A percentile compares a stretch with the other conserved stretches of the same genome.
Evolutionary conservation across 306 rosid species (phyloP).

Genomic region (Morella rubra): DNA sequence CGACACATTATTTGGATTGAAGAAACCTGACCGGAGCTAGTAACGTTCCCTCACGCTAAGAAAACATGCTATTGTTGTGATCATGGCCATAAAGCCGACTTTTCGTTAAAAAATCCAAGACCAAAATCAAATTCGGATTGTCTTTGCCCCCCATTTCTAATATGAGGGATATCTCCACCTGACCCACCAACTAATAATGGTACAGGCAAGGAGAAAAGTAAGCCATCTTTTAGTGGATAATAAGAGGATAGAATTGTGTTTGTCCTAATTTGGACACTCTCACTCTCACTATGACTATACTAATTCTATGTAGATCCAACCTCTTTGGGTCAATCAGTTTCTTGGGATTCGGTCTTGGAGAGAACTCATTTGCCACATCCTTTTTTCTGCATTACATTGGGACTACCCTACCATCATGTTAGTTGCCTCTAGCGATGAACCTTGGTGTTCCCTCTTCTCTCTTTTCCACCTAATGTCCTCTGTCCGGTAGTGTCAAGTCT

Average conservation of each 20-base stretch:
- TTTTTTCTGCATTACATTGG: conserved; percentile 42
- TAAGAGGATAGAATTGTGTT: conserved; percentile 36
- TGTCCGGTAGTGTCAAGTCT: conserved; percentile 26
- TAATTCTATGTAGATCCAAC: conserved; percentile 37
- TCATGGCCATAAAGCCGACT: conserved; percentile 23
- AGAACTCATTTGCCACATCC: conserved; percentile 22
- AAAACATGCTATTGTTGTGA: conserved; percentile 27
- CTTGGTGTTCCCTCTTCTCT: conserved; percentile 32
- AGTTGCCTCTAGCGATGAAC: conserved; percentile 48
- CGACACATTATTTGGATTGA: not conserved
- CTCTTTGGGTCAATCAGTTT: conserved; percentile 45
- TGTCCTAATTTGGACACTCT: conserved; percentile 30
- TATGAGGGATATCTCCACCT: conserved; percentile 33
- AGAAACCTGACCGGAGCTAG: not conserved
- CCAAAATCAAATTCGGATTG: conserved; percentile 48
- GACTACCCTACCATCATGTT: conserved; percentile 56
- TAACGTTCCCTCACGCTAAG: conserved; percentile 15
- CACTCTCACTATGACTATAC: not conserved
- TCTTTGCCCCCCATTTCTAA: conserved; percentile 50
- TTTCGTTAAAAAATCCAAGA: conserved; percentile 36
- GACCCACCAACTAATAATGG: conserved; percentile 53
- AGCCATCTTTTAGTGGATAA: conserved; percentile 40
- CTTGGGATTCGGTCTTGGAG: conserved; percentile 34
- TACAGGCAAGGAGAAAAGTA: conserved; percentile 29
- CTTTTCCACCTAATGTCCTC: conserved; percentile 35